Percentiles rank a stretch among this genome's conserved stretches.
phyloP scores from a whole-genome alignment of 2,329 filamentous ascomycete genomes.

The Cercospora citrullina region DNA sequence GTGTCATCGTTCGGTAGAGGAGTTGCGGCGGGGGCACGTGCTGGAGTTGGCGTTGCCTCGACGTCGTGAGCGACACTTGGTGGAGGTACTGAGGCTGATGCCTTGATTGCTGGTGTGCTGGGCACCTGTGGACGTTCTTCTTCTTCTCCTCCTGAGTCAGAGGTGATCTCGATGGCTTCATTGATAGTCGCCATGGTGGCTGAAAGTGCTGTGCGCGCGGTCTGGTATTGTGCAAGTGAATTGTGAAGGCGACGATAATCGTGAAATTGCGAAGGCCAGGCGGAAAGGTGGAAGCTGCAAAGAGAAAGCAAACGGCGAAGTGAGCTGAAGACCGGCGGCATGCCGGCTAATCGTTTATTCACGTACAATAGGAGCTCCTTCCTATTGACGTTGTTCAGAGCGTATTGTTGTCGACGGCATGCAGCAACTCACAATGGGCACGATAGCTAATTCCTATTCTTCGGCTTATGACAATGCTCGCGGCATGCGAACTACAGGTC shows the following conservation, averaged over 20 bases:
- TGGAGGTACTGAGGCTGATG: neutral
- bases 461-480: neutral
- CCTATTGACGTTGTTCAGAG: neutral
- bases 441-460: neutral
- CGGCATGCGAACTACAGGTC: no score
- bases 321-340: neutral
- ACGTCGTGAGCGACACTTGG: neutral
- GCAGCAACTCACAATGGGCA: neutral
- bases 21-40: neutral
- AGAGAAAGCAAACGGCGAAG: constrained; percentile 3
- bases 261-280: neutral
- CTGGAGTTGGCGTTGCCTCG: neutral
- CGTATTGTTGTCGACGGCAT: neutral
- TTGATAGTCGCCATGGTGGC: neutral
- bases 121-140: neutral
- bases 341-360: neutral
- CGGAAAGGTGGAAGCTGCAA: neutral
- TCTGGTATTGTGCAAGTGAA: neutral
- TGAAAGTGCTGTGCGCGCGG: neutral
- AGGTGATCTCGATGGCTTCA: neutral
- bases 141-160: neutral
- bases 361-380: neutral
- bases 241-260: neutral
- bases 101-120: neutral
- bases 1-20: neutral